Evolutionary conservation across 768 basidiomycete genomes (phyloP).

Genomic region (Termitomyces titanicus): DNA sequence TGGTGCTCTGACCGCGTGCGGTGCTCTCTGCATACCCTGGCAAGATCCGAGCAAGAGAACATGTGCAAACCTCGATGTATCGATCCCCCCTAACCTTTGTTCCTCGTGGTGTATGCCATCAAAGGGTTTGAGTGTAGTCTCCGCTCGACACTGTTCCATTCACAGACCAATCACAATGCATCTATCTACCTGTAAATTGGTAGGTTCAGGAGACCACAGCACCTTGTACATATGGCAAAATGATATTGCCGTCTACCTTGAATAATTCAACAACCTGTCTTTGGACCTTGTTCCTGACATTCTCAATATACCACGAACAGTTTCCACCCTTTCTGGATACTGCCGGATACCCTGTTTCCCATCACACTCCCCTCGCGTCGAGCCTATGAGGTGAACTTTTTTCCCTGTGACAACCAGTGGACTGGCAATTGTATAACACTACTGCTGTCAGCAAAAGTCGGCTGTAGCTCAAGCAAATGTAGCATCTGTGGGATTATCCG

Average conservation of each 20-base stretch:
- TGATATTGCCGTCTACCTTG: background rate
- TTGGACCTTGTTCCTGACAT: background rate
- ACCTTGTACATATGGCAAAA: background rate
- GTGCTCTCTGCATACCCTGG: background rate
- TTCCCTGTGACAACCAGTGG: background rate
- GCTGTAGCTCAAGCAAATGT: slow-evolving; percentile 55
- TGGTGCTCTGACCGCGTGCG: background rate
- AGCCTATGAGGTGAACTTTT: slow-evolving; percentile 2
- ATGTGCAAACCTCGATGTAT: background rate
- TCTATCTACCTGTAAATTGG: background rate
- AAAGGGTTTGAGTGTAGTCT: background rate
- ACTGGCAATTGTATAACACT: background rate
- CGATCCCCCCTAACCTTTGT: background rate
- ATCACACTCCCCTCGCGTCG: background rate
- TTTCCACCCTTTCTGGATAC: background rate
- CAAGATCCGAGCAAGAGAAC: background rate
- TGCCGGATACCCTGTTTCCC: background rate
- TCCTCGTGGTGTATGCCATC: background rate
- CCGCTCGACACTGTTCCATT: background rate
- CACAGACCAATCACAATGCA: background rate
- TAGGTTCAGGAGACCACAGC: background rate
- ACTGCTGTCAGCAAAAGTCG: slow-evolving; percentile 48
- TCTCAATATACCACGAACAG: background rate
- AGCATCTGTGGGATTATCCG: slow-evolving; percentile 61
- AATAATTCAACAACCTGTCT: background rate